phyloP scores from a whole-genome alignment of 306 rosid species.

The Sophora flavescens region DNA sequence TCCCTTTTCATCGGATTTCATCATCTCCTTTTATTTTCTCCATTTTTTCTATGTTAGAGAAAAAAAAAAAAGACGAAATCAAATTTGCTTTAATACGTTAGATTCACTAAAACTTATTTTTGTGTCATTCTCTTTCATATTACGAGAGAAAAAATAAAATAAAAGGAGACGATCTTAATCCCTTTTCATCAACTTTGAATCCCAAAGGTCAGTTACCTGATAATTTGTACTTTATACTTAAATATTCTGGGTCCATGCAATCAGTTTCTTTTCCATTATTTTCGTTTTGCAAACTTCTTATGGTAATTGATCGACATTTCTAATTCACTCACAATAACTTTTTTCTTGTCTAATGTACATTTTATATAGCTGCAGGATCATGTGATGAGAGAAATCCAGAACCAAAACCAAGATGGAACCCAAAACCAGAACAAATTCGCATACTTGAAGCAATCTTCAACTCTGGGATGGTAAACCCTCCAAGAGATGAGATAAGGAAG shows the following conservation, averaged over 20 bases:
- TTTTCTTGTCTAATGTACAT: too few relatives aligned
- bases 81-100: too few relatives aligned
- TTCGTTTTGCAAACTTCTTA: not conserved
- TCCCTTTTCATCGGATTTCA: not conserved
- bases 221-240: too few relatives aligned
- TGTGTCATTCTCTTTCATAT: too few relatives aligned
- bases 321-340: not conserved
- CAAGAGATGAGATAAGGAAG: slow-evolving; percentile 84
- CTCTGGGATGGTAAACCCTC: slow-evolving; percentile 95
- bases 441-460: slow-evolving; percentile 90
- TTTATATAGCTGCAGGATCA: slow-evolving; percentile 39
- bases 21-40: too few relatives aligned
- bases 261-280: not conserved
- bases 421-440: slow-evolving; percentile 85
- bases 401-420: slow-evolving; percentile 94
- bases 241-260: not conserved
- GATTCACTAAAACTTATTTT: too few relatives aligned
- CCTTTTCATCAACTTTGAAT: too few relatives aligned
- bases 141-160: too few relatives aligned
- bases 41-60: too few relatives aligned
- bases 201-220: too few relatives aligned
- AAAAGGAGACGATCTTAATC: too few relatives aligned
- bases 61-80: too few relatives aligned
- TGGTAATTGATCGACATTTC: not conserved
- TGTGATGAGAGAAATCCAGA: slow-evolving; percentile 79